Percentiles rank a stretch among this genome's conserved stretches.
Evolutionary conservation across 106 monocot species (phyloP).

Genomic region (Allium cepa): DNA sequence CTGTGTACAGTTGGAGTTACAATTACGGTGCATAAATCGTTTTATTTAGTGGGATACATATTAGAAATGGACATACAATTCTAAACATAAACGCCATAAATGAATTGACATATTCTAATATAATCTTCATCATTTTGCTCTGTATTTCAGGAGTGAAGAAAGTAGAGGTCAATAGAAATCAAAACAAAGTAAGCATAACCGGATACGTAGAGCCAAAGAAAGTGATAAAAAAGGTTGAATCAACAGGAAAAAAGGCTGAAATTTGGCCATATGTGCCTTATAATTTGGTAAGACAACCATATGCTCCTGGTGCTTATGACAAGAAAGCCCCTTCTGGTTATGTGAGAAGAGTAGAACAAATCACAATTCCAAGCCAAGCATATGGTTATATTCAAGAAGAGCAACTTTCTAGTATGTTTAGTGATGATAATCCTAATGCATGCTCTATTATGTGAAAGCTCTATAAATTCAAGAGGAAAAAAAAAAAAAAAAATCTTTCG

Average conservation of each 20-base stretch:
- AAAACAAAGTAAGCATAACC: constrained; percentile 33
- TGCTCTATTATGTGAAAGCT: constrained; percentile 51
- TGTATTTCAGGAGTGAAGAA: constrained; percentile 20
- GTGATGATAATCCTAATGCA: constrained; percentile 67
- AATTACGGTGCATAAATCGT: no score
- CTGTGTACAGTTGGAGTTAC: no score
- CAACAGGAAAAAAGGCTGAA: constrained; percentile 57
- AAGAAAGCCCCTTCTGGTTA: constrained; percentile 60
- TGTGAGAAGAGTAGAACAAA: constrained; percentile 35
- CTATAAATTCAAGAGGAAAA: no score
- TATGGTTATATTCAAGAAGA: constrained; percentile 21
- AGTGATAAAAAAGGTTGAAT: constrained; percentile 33
- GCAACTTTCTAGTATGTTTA: constrained; percentile 35
- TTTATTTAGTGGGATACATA: no score
- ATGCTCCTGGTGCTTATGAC: constrained; percentile 35
- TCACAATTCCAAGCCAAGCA: constrained; percentile 13
- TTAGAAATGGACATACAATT: no score
- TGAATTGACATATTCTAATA: no score
- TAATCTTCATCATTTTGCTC: no score
- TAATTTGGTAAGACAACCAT: constrained; percentile 35
- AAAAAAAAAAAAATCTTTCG: no score
- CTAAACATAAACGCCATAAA: no score
- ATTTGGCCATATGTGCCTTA: constrained; percentile 63
- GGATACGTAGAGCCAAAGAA: constrained; percentile 40
- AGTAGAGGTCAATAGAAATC: constrained; percentile 47